phyloP scores from a whole-genome alignment of 208 protist species.

The Trypanosomatidae sp. region DNA sequence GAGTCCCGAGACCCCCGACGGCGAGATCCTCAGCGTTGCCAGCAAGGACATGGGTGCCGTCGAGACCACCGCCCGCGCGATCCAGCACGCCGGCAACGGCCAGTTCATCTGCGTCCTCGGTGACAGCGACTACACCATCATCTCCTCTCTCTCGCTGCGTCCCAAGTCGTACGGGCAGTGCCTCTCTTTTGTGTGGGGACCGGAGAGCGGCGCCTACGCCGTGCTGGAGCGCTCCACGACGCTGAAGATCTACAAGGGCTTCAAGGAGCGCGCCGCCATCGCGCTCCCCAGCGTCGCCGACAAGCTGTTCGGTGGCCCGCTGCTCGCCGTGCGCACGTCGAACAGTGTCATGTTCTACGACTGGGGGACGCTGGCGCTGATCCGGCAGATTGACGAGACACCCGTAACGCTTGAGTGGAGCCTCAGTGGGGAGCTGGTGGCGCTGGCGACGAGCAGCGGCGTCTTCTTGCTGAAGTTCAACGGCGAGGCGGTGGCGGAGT shows the following conservation, averaged over 20 bases:
- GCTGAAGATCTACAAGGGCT: conserved; percentile 94
- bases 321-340: conserved; percentile 88
- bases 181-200: conserved; percentile 96
- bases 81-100: conserved; percentile 95
- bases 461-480: conserved; percentile 97
- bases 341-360: conserved; percentile 96
- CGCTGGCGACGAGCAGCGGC: conserved; percentile 82
- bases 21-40: conserved; percentile 68
- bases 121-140: conserved; percentile 98
- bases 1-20: conserved; percentile 45
- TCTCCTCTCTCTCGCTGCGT: conserved; percentile 96
- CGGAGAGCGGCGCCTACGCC: conserved; percentile 91
- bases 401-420: conserved; percentile 93
- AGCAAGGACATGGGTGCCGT: conserved; percentile 96
- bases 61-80: conserved; percentile 90
- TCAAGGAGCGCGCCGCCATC: conserved; percentile 94
- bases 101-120: conserved; percentile 95
- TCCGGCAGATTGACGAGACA: conserved; percentile 96
- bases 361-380: conserved; percentile 92
- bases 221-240: conserved; percentile 89
- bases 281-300: conserved; percentile 56
- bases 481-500: conserved; percentile 67
- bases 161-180: conserved; percentile 97
- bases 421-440: conserved; percentile 87
- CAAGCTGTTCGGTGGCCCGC: conserved; percentile 85